Base-by-base conservation (phyloP, 2,329 filamentous ascomycete genomes). In the Trichoderma asperellum region DNA sequence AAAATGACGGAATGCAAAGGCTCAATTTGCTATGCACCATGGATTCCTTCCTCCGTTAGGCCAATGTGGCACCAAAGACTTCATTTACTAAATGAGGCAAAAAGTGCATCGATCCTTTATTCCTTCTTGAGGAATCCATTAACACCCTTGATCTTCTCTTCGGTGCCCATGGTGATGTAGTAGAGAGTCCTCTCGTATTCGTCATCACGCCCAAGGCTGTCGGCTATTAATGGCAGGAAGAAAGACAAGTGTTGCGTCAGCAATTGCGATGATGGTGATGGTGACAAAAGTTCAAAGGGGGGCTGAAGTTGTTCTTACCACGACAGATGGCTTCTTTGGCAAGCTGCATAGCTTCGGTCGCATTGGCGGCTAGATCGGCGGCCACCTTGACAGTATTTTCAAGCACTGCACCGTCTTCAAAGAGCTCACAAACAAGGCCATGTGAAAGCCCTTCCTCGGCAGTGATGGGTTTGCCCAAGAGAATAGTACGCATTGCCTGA, bases 181-280 rank as follows among this genome's bases (percentile, higher is more conserved):
- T 81, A 81, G 35, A 81, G 71, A 62, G 74, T 73, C 61, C 78
- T 74, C 71, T 81, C 78, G 53, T 79, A 76, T 43, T 76, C 73
- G 66, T 80, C 77, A 65, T 78, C 76, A 29, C 74, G 72, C 40
- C 73, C 74, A 37, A 74, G 65, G 53, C 71, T 72, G 68, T 78
- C 75, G 53, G 73, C 76, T 75, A 53, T 64, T 40, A 59, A 57
- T 32, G 37, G 53, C n/a, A 49, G 56, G 43, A 62, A 52, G 35
- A 21, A 21, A 40, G 49, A 35, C 49, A 32, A 35, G 8, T 14
- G 37, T 56, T 32, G 58, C 58, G 66, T 63, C 52, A 68, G 37
- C 32, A 27, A 47, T 18, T 24, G 29, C 14, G 29, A 18, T 11
- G 16, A 55, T 66, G 68, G 32, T 58, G 63, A 58, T 66, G 4